Base-by-base conservation (phyloP, 139 green algal species). In the Limnomonas spitsbergensis region DNA sequence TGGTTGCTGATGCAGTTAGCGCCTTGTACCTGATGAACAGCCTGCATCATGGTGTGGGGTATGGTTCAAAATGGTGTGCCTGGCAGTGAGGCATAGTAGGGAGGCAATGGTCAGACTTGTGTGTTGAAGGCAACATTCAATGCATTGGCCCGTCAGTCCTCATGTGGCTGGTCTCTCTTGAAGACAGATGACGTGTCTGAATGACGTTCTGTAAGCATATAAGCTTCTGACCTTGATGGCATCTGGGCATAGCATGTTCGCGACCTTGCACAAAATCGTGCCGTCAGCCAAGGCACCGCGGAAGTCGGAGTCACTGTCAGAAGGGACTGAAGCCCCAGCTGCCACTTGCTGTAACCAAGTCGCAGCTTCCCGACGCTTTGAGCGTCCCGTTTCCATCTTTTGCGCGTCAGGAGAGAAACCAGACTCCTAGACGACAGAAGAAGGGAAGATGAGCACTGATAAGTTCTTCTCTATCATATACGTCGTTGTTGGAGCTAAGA, bases 191-290 rank as follows among this genome's bases (percentile, higher is more conserved):
- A n/a, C n/a, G n/a, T n/a, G n/a, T n/a, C n/a, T n/a, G n/a, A n/a
- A n/a, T n/a, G n/a, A n/a, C n/a, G n/a, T n/a, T n/a, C n/a, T n/a
- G n/a, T n/a, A n/a, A n/a, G n/a, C n/a, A n/a, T n/a, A n/a, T n/a
- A n/a, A n/a, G n/a, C n/a, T n/a, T n/a, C n/a, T n/a, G n/a, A 61
- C 47, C 47, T 61, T 61, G 20, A 61, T 61, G 47, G 47, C 47
- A 61, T 61, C 47, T 14, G 47, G 47, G 47, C 47, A 61, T 14
- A 61, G 47, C 14, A 61, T 61, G 20, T 61, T 61, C 20, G 47
- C 47, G 20, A 61, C 20, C 20, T 61, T 61, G 20, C 47, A 61
- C 20, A 61, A 61, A 61, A 61, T 61, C 20, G 20, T 20, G 14
- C 47, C 47, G 20, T 61, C 47, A 20, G 47, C 47, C 47, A 61